phyloP scores from a whole-genome alignment of 805 yeast genomes.

The Lipomyces mesembrius region DNA sequence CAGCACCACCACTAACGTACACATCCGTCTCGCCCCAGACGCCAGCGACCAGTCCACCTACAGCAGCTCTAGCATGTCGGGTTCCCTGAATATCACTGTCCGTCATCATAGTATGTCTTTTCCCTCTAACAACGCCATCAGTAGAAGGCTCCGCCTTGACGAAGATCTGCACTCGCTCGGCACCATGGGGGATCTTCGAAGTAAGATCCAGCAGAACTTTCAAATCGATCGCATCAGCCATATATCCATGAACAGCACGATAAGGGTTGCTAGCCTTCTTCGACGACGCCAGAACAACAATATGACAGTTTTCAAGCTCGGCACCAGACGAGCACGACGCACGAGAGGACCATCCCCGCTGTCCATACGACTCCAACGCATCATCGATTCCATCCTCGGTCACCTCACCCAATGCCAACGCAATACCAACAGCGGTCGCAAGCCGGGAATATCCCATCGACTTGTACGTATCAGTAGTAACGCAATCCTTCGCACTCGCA shows the following conservation, averaged over 20 bases:
- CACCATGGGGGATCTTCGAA: constrained; percentile 27
- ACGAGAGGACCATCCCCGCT: constrained; percentile 35
- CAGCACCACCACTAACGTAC: constrained; percentile 36
- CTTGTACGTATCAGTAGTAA: constrained; percentile 36
- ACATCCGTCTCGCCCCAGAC: constrained; percentile 37
- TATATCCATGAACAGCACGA: constrained; percentile 36
- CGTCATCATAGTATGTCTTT: constrained; percentile 38
- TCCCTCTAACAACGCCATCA: constrained; percentile 35
- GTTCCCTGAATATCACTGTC: constrained; percentile 37
- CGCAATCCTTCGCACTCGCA: constrained; percentile 33
- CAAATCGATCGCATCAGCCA: constrained; percentile 37
- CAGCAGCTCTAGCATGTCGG: constrained; percentile 38
- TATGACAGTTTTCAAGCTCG: constrained; percentile 36
- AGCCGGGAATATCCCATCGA: constrained; percentile 39
- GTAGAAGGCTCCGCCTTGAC: constrained; percentile 38
- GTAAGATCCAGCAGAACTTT: constrained; percentile 27
- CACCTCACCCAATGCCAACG: constrained; percentile 35
- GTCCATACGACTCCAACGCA: constrained; percentile 35
- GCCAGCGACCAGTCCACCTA: constrained; percentile 36
- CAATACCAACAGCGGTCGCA: constrained; percentile 36
- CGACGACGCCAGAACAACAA: constrained; percentile 32
- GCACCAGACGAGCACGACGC: constrained; percentile 39
- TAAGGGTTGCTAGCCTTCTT: constrained; percentile 34
- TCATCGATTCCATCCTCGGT: constrained; percentile 22
- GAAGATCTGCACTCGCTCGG: constrained; percentile 34